Conservation (phyloP, 108 stramenopile species). For the Nannochloropsis oceanica region DNA sequence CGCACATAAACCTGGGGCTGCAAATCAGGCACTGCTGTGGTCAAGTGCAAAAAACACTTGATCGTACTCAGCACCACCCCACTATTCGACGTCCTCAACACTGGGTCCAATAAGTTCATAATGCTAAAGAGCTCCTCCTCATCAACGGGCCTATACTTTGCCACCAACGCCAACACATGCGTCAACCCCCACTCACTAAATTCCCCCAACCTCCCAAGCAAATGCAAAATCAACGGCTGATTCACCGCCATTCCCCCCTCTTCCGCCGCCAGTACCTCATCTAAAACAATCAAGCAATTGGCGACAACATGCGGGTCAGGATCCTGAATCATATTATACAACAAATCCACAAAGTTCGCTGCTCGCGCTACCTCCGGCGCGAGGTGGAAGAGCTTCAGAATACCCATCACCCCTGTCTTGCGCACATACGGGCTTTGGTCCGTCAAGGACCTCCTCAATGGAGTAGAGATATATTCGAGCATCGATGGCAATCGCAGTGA, state of each 20-base stretch:
- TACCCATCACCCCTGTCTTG: conserved; percentile 94
- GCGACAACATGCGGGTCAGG: conserved; percentile 71
- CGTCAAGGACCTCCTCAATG: conserved; percentile 15
- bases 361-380: conserved; percentile 60
- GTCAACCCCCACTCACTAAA: conserved; percentile 94
- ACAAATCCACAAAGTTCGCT: conserved; percentile 65
- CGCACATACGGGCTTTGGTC: conserved; percentile 94
- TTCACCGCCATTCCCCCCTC: conserved; percentile 93
- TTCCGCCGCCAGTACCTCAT: conserved; percentile 76
- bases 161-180: conserved; percentile 76
- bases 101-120: conserved; percentile 98
- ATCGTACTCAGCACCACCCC: conserved; percentile 86
- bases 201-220: conserved; percentile 86
- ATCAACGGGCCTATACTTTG: conserved; percentile 36
- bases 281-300: conserved; percentile 81
- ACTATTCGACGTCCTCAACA: conserved; percentile 73
- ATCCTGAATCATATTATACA: conserved; percentile 94
- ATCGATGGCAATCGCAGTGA: conserved; percentile 75
- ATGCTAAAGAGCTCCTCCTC: conserved; percentile 73
- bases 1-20: conserved; percentile 60
- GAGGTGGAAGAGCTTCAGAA: conserved; percentile 84
- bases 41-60: conserved; percentile 64
- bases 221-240: conserved; percentile 75
- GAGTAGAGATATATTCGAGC: conserved; percentile 77
- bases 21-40: conserved; percentile 57